A percentile compares a stretch with the other conserved stretches of the same genome.
phyloP scores from a whole-genome alignment of 75 land plant species.

The Selaginella tamariscina region DNA sequence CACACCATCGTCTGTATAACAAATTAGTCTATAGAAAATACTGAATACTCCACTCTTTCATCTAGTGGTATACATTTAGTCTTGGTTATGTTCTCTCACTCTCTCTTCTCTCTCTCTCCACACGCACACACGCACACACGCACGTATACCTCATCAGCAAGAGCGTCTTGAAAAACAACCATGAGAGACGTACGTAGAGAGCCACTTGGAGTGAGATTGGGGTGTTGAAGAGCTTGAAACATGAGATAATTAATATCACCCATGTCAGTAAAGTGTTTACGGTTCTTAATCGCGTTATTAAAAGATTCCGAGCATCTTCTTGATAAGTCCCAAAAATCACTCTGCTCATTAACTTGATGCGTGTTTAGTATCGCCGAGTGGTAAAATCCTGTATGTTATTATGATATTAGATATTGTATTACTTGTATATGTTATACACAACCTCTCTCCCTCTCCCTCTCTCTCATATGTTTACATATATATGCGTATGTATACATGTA shows the following conservation, averaged over 20 bases:
- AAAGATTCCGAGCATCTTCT: slow-evolving; percentile 39
- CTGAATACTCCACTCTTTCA: no score
- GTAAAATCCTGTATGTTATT: slow-evolving; percentile 75
- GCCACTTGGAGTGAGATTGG: slow-evolving; percentile 53
- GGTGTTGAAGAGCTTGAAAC: slow-evolving; percentile 77
- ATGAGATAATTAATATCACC: slow-evolving; percentile 80
- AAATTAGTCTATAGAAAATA: no score
- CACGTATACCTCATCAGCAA: slow-evolving; percentile 37
- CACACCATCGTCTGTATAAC: no score
- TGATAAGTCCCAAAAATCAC: slow-evolving; percentile 71
- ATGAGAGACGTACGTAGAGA: slow-evolving; percentile 70
- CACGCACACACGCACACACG: no score
- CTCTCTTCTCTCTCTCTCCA: no score
- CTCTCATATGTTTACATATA: no score
- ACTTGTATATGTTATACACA: no score
- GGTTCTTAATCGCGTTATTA: slow-evolving; percentile 33
- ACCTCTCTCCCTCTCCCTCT: no score
- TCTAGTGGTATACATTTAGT: no score
- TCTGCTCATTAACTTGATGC: slow-evolving; percentile 33
- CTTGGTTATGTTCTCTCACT: no score
- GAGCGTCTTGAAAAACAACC: slow-evolving; percentile 56
- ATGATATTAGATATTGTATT: no score
- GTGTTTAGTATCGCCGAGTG: slow-evolving; percentile 75
- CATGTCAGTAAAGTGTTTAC: slow-evolving; percentile 90
- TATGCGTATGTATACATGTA: no score